These are phyloP conservation scores for Suhomyces emberorum DNA, from an alignment of 805 yeast genomes.

Conservation along the genomic window DNA sequence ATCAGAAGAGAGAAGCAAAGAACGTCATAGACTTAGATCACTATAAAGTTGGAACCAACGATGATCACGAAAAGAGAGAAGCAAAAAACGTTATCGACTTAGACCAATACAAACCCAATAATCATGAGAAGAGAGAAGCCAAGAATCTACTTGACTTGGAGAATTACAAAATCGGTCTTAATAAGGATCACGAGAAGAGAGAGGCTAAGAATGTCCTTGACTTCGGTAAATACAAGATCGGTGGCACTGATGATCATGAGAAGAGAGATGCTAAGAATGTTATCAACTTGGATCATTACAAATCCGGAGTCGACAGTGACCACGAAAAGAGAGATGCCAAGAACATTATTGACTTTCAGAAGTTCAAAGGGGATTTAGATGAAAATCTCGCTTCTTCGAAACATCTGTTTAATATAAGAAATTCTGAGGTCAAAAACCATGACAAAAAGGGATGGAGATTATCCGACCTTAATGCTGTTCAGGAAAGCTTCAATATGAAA, in stretches of 20 bases:
- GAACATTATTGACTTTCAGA: slow-evolving; percentile 5
- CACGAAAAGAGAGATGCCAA: slow-evolving; percentile 7
- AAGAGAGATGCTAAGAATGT: slow-evolving; percentile 9
- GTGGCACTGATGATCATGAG: slow-evolving; percentile 5
- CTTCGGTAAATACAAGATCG: slow-evolving; percentile 1
- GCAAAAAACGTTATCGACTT: slow-evolving; percentile 8
- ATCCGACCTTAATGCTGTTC: too few relatives aligned
- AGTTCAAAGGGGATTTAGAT: too few relatives aligned
- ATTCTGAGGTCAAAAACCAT: too few relatives aligned
- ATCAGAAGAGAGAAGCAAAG: slow-evolving; percentile 11
- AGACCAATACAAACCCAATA: slow-evolving; percentile 1
- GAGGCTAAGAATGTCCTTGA: slow-evolving; percentile 8
- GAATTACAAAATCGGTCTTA: background rate
- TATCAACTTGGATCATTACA: slow-evolving; percentile 1
- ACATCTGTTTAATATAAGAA: too few relatives aligned
- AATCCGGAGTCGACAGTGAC: slow-evolving; percentile 3
- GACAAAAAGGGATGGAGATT: too few relatives aligned
- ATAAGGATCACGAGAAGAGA: background rate
- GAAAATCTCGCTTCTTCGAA: too few relatives aligned
- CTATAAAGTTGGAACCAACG: slow-evolving; percentile 1
- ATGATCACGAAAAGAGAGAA: background rate
- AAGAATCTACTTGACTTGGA: slow-evolving; percentile 7
- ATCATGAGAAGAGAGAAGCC: slow-evolving; percentile 1
- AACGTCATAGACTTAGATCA: slow-evolving; percentile 3
- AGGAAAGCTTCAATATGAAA: too few relatives aligned